Percentiles rank a stretch among this genome's conserved stretches.
phyloP scores from a whole-genome alignment of 2,329 filamentous ascomycete species.

The Ophiosphaerella narmari region DNA sequence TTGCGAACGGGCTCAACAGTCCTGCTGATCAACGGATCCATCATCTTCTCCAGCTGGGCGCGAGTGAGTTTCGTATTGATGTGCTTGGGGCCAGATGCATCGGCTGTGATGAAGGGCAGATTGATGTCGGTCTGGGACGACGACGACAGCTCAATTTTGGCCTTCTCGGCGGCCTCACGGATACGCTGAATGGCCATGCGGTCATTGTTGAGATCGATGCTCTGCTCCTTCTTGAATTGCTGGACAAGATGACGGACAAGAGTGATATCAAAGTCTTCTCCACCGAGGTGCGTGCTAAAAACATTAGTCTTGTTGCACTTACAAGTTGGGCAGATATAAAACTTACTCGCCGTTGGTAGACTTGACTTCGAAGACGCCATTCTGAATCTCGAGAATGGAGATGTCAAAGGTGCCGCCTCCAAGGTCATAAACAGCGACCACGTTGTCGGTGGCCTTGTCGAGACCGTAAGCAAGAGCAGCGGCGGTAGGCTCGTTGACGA shows the following conservation, averaged over 20 bases:
- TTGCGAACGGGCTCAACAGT: slow-evolving; percentile 94
- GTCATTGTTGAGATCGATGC: slow-evolving; percentile 86
- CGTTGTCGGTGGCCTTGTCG: slow-evolving; percentile 87
- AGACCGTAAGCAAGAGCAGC: slow-evolving; percentile 94
- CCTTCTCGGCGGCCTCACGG: slow-evolving; percentile 97
- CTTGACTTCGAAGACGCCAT: slow-evolving; percentile 98
- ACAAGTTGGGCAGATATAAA: too few relatives aligned
- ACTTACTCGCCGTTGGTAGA: slow-evolving; percentile 99
- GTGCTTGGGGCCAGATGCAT: slow-evolving; percentile 94
- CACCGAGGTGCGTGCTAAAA: slow-evolving; percentile 97
- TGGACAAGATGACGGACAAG: slow-evolving; percentile 92
- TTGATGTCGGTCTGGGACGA: slow-evolving; percentile 97
- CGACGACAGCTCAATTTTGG: slow-evolving; percentile 97
- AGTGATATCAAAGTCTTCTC: slow-evolving; percentile 96
- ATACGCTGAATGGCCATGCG: slow-evolving; percentile 99
- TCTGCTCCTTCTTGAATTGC: slow-evolving; percentile 95
- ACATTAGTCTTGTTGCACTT: too few relatives aligned
- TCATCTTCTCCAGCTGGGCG: slow-evolving; percentile 88
- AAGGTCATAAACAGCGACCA: slow-evolving; percentile 96
- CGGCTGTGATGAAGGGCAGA: slow-evolving; percentile 97
- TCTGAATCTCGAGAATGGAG: slow-evolving; percentile 95
- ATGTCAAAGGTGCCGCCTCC: slow-evolving; percentile 99
- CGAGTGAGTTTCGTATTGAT: slow-evolving; percentile 95
- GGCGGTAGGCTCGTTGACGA: slow-evolving; percentile 97
- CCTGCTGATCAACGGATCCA: slow-evolving; percentile 83